A percentile compares a stretch with the other conserved stretches of the same genome.
Evolutionary conservation across 2,329 filamentous ascomycete species (phyloP).

Genomic region (Fusarium liriodendri): DNA sequence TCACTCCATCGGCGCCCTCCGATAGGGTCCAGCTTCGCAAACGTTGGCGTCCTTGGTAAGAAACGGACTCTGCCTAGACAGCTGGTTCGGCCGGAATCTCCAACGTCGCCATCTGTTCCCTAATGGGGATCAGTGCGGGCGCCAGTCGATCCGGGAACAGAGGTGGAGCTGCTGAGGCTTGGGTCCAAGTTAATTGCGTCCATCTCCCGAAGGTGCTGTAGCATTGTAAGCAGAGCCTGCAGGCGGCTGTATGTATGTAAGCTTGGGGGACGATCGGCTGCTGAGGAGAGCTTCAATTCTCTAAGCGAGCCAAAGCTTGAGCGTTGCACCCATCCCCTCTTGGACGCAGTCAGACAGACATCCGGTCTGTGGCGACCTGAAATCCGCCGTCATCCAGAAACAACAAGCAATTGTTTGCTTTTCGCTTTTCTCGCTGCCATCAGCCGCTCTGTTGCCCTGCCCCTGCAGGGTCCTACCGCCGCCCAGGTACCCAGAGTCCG

Average conservation of each 20-base stretch:
- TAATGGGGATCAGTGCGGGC: conserved; percentile 10
- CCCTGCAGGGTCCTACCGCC: conserved; percentile 14
- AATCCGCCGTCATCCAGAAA: conserved; percentile 2
- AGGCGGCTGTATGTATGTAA: conserved; percentile 9
- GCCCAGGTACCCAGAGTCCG: not conserved
- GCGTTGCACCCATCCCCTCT: conserved; percentile 18
- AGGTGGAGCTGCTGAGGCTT: conserved; percentile 17
- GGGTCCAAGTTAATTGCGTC: conserved; percentile 16
- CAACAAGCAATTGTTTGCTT: not conserved
- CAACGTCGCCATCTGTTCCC: conserved; percentile 7
- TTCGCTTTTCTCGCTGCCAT: not conserved
- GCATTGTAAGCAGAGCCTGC: conserved; percentile 14
- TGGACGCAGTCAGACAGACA: conserved; percentile 20
- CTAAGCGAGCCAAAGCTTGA: conserved; percentile 18
- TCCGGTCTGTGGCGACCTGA: conserved; percentile 31
- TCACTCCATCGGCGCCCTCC: conserved; percentile 29
- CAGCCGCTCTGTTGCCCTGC: not conserved
- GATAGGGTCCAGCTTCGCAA: not conserved
- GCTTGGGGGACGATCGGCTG: conserved; percentile 1
- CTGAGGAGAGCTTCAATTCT: conserved; percentile 10
- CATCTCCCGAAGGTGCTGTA: conserved; percentile 14
- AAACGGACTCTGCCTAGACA: not conserved
- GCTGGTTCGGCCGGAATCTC: conserved; percentile 7
- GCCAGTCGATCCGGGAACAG: conserved; percentile 26
- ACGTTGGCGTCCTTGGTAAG: not conserved